A percentile compares a stretch with the other conserved stretches of the same genome.
Conservation (phyloP, 1,284 basidiomycete genomes). For the Malassezia psittaci region DNA sequence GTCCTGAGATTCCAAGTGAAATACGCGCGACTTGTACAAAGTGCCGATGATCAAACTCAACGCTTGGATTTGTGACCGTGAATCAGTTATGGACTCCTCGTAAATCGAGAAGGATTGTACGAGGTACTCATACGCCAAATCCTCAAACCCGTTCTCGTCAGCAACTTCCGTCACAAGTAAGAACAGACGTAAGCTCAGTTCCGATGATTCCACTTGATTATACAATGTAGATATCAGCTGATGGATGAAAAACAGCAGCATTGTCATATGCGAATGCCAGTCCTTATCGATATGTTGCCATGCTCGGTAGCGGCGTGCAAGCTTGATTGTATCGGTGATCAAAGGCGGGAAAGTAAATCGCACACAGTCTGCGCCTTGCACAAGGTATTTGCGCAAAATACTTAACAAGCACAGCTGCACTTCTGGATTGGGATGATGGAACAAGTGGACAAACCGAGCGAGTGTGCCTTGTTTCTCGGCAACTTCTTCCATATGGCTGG, state of each 20-base stretch:
- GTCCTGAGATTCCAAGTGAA: constrained; percentile 43
- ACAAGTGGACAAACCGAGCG: constrained; percentile 43
- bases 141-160: constrained; percentile 43
- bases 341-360: constrained; percentile 42
- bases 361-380: constrained; percentile 41
- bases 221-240: constrained; percentile 44
- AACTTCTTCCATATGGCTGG: constrained; percentile 32
- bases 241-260: constrained; percentile 44
- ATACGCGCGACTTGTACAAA: constrained; percentile 37
- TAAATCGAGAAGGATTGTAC: constrained; percentile 46
- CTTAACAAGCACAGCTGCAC: constrained; percentile 42
- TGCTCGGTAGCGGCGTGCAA: constrained; percentile 42
- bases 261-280: constrained; percentile 41
- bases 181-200: constrained; percentile 39
- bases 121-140: constrained; percentile 45
- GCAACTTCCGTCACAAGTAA: constrained; percentile 42
- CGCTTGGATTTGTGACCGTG: constrained; percentile 40
- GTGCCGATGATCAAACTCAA: constrained; percentile 41
- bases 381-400: constrained; percentile 39
- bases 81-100: constrained; percentile 46
- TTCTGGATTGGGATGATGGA: constrained; percentile 38
- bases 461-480: constrained; percentile 44
- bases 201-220: constrained; percentile 43
- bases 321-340: constrained; percentile 34
- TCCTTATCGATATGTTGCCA: constrained; percentile 26